These are phyloP conservation scores for Withania somnifera DNA, from an alignment of 305 asterid genomes.

Conservation along the genomic window DNA sequence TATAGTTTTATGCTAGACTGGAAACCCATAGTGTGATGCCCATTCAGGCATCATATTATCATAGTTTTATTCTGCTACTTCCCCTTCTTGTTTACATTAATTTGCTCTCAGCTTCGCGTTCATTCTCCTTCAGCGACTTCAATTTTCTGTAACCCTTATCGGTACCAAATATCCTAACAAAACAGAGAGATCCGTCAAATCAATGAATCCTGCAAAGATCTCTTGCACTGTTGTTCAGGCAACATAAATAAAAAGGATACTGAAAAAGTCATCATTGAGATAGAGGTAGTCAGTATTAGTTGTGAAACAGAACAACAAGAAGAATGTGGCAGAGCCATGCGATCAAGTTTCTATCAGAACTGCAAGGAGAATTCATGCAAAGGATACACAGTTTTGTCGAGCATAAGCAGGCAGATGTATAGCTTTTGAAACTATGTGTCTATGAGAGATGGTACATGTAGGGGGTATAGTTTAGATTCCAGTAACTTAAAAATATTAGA, in stretches of 20 bases:
- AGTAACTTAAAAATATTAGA: too few species aligned
- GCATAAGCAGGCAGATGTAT: not conserved
- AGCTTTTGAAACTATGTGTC: not conserved
- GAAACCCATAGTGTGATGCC: not conserved
- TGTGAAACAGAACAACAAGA: not conserved
- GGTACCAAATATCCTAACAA: constrained; percentile 58
- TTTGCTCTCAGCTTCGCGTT: constrained; percentile 22
- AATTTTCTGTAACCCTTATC: constrained; percentile 59
- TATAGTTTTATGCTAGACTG: constrained; percentile 3
- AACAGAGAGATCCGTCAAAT: not conserved
- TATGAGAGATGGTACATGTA: not conserved
- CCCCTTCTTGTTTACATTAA: constrained; percentile 19
- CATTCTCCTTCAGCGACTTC: constrained; percentile 43
- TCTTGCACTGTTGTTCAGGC: too few species aligned
- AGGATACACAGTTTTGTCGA: not conserved
- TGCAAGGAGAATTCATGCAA: not conserved
- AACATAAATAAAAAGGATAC: too few species aligned
- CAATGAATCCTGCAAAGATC: not conserved
- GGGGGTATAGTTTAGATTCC: too few species aligned
- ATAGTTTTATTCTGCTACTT: not conserved
- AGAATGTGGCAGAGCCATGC: not conserved
- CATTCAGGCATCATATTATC: constrained; percentile 7
- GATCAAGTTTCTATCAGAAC: not conserved
- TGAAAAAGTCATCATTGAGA: not conserved
- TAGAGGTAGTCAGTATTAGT: not conserved